These are phyloP conservation scores for Cladosporium sp. DNA, from an alignment of 2,329 filamentous ascomycete species.

Conservation along the genomic window DNA sequence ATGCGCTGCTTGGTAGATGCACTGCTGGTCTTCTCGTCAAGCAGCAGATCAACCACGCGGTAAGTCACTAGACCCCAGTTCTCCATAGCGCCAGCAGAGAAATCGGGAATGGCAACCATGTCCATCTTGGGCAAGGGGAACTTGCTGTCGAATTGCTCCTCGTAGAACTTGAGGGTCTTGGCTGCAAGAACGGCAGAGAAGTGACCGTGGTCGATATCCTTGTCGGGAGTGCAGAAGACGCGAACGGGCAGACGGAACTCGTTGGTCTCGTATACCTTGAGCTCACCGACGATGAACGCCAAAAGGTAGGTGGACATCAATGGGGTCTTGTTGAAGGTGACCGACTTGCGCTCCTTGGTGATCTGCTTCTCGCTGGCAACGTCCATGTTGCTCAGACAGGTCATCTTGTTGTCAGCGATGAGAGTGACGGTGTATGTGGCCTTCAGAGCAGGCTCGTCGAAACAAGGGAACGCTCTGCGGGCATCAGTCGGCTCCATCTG, in stretches of 20 bases:
- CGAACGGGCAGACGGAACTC: constrained; percentile 86
- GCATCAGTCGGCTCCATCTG: constrained; percentile 98
- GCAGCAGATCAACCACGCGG: constrained; percentile 81
- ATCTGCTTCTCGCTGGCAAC: constrained; percentile 74
- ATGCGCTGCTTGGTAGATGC: constrained; percentile 88
- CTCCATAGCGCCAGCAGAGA: constrained; percentile 94
- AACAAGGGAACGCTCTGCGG: constrained; percentile 88
- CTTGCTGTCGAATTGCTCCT: constrained; percentile 83
- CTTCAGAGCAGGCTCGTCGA: constrained; percentile 92
- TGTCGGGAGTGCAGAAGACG: constrained; percentile 88
- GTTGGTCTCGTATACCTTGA: constrained; percentile 89
- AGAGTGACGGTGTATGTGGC: constrained; percentile 88
- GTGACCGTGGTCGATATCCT: constrained; percentile 82
- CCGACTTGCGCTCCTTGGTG: constrained; percentile 68
- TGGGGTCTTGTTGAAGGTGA: constrained; percentile 88
- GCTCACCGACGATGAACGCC: constrained; percentile 88
- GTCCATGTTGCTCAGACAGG: constrained; percentile 96
- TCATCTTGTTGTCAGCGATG: constrained; percentile 83
- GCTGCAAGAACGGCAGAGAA: constrained; percentile 90
- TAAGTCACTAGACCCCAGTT: constrained; percentile 98
- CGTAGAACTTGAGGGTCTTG: constrained; percentile 87
- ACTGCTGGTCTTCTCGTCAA: constrained; percentile 87
- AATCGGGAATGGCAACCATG: constrained; percentile 94
- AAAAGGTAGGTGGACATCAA: constrained; percentile 95
- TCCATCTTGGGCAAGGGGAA: constrained; percentile 94